Evolutionary conservation across 805 yeast genomes (phyloP), one percentile per base, ranked within the genome.

Genomic region (Suhomyces sp.): DNA sequence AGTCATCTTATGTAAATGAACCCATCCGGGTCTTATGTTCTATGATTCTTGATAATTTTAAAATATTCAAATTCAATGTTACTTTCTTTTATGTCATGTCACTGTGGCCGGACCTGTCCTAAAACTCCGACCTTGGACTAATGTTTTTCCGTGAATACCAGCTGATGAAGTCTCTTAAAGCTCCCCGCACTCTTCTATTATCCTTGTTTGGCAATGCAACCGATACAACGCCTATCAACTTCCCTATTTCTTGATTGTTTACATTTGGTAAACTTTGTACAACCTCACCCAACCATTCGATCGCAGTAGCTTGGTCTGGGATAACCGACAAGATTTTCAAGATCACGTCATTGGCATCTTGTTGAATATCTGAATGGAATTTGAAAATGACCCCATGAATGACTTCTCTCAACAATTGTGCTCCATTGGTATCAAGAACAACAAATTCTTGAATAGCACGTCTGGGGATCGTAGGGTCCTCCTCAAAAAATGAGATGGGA

Each of bases 81-180:
- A n/a, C n/a, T n/a, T n/a, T n/a, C n/a, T n/a, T n/a, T n/a, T 20
- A 20, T 20, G 22, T 8, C 22, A 20, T n/a, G n/a, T n/a, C n/a
- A n/a, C n/a, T n/a, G n/a, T n/a, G n/a, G n/a, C n/a, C n/a, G n/a
- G n/a, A n/a, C n/a, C n/a, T n/a, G n/a, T 13, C 21, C 30, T 40
- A 50, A 35, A 55, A 55, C 25, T 55, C 58, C 8, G 53, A 37
- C 40, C 67, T 48, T 19, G 60, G 60, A 7, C 43, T 71, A 15
- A 86, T 74, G 48, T 86, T 83, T 55, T 87, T 83, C 48, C 95
- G 69, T 20, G 81, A 64, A 60, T 87, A 88, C 93, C 96, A 85
- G 36, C 72, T 77, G 25, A 86, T 77, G 54, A 90, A 91, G 53
- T 83, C 91, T 50, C 79, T 76, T 35, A 90, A 65, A 28, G 84